Percentiles rank a stretch among this genome's conserved stretches.
phyloP scores from a whole-genome alignment of 2,329 filamentous ascomycete species.

The Verticillium nubilum region DNA sequence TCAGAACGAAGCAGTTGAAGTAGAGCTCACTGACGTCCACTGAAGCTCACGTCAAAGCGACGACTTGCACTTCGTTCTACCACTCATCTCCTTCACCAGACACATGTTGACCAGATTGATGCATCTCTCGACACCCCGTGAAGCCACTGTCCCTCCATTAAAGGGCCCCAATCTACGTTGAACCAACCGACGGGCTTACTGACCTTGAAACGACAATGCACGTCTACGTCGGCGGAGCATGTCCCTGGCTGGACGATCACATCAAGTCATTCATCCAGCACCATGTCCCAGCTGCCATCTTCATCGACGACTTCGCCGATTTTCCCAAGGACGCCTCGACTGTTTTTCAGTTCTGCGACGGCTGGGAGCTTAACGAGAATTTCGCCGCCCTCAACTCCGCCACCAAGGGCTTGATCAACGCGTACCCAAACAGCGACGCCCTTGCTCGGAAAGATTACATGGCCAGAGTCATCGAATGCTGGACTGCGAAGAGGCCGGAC shows the following conservation, averaged over 20 bases:
- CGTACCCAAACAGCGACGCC: constrained; percentile 32
- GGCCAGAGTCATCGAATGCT: constrained; percentile 26
- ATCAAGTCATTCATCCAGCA: constrained; percentile 21
- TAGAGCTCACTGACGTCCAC: background rate
- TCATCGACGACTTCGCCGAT: constrained; percentile 19
- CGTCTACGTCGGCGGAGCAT: constrained; percentile 17
- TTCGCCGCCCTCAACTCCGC: constrained; percentile 25
- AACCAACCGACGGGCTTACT: background rate
- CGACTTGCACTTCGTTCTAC: background rate
- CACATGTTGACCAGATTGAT: background rate
- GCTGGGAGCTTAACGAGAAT: constrained; percentile 26
- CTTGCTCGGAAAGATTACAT: constrained; percentile 30
- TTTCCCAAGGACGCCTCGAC: constrained; percentile 17
- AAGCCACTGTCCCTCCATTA: background rate
- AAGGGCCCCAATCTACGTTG: background rate
- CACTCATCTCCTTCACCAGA: background rate
- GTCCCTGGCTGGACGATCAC: constrained; percentile 25
- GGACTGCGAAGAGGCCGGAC: constrained; percentile 27
- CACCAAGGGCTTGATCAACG: constrained; percentile 25
- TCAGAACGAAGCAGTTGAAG: too few relatives aligned
- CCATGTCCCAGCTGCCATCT: constrained; percentile 21
- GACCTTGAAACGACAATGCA: constrained; percentile 14
- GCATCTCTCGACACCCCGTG: background rate
- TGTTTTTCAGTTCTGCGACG: constrained; percentile 27
- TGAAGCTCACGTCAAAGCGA: background rate